A percentile compares a stretch with the other conserved stretches of the same genome.
Evolutionary conservation across 1,284 basidiomycete species (phyloP).

Genomic region (Irpex lacteus): DNA sequence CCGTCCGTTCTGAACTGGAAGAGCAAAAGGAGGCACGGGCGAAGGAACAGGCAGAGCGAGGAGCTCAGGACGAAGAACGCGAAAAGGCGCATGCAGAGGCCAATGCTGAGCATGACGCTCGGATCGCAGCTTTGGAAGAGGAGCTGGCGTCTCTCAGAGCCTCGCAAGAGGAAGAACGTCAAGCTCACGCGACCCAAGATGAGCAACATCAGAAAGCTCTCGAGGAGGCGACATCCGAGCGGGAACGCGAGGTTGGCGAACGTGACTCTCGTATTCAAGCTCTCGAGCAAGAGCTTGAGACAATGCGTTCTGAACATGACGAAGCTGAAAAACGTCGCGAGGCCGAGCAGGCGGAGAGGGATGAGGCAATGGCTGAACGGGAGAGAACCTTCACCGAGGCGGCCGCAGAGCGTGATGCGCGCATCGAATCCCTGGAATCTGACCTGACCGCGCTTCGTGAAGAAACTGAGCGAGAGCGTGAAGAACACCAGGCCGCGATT

Average conservation of each 20-base stretch:
- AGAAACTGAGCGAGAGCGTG: not conserved
- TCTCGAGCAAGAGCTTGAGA: conserved; percentile 1
- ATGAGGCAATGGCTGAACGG: not conserved
- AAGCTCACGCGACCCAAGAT: not conserved
- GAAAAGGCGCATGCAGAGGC: not conserved
- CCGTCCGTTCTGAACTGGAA: conserved; percentile 5
- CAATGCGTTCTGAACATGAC: not conserved
- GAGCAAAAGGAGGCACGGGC: conserved; percentile 2
- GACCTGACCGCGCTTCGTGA: not conserved
- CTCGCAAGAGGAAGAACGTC: conserved; percentile 3
- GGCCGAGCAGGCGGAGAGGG: not conserved
- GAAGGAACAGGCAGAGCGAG: conserved; percentile 1
- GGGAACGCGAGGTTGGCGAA: not conserved
- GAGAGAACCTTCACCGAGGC: not conserved
- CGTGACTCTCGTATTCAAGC: not conserved
- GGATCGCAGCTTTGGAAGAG: conserved; percentile 3
- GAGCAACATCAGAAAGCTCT: not conserved
- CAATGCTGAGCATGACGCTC: conserved; percentile 1
- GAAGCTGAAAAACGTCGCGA: not conserved
- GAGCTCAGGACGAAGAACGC: not conserved
- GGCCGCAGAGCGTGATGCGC: not conserved
- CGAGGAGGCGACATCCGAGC: not conserved
- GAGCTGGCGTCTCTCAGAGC: not conserved
- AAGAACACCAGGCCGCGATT: not conserved
- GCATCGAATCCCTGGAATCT: not conserved